Base-by-base conservation (phyloP, 176 grass and related monocot genomes). In the Rhynchospora tenuis region DNA sequence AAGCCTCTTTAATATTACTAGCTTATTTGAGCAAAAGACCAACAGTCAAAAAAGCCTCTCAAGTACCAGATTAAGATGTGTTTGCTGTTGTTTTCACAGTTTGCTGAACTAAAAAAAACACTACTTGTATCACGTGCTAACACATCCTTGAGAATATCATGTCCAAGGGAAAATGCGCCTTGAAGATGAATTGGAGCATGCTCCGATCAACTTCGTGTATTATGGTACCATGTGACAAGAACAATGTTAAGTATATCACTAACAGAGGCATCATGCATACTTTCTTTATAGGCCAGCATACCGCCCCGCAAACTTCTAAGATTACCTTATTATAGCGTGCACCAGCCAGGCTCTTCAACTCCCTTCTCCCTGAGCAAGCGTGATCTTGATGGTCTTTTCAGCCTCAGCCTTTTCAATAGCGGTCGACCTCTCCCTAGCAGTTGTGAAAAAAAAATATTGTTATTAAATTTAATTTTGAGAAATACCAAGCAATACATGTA, bases 191-290 rank as follows among this genome's bases (percentile, higher is more conserved):
- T 93, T 97, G 29, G 94, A 97, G 0, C 78, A 29, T 2, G 94
- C 91, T 8, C 91, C 89, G 1, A 97, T 91, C 54, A 93, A 91
- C 78, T 97, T 97, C 94, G 93, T 97, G 94, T 91, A 43, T 93
- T 89, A 45, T 93, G 93, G 78, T 97, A 97, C 55, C 91, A 89
- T 1, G 94, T 97, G 77, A 93, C 85, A 23, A 97, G 82, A 45
- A 97, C 94, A 91, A 93, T 97, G 81, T 97, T 91, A 89, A 97
- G 93, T 12, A 93, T 89, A 85, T 97, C 91, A 83, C 91, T 91
- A 2, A 91, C 91, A 3, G 89, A 89, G 9, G 91, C 93, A 5
- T 89, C 94, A 0, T 91, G 94, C 64, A 97, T 91, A 19, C 89
- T 89, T 3, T 88, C 87, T 4, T 91, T 88, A 81, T 93, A 97